Evolutionary conservation across 495 filamentous ascomycete species (phyloP).

Genomic region (Mytilinidion resinicola): DNA sequence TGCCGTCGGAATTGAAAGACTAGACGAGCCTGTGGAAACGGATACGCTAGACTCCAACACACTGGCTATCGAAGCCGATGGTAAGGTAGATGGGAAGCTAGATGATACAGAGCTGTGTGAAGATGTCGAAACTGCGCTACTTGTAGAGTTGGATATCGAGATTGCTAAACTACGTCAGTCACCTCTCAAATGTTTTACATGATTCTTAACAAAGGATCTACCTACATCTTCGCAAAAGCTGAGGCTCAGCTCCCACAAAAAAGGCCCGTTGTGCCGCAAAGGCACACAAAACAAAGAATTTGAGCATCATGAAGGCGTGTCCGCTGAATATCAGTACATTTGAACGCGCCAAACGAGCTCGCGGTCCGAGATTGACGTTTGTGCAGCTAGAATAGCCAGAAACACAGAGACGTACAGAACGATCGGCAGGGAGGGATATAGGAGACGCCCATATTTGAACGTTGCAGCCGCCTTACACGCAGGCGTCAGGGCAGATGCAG

Average conservation of each 20-base stretch:
- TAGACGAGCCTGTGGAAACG: neutral
- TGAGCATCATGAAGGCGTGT: neutral
- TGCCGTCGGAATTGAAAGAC: neutral
- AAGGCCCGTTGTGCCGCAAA: neutral
- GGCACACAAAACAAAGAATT: neutral
- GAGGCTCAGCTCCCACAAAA: neutral
- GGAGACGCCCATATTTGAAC: neutral
- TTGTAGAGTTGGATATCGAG: too few species aligned
- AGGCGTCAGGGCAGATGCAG: neutral
- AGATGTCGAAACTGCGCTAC: too few species aligned
- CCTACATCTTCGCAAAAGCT: neutral
- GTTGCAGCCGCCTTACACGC: neutral
- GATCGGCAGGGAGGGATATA: neutral
- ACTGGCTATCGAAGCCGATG: neutral
- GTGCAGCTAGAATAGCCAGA: too few species aligned
- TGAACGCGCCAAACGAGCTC: neutral
- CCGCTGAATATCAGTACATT: neutral
- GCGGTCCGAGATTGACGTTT: neutral
- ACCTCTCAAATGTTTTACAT: too few species aligned
- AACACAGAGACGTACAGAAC: neutral
- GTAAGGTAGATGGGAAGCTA: neutral
- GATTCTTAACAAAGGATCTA: too few species aligned
- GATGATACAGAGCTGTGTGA: neutral
- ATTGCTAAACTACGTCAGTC: too few species aligned
- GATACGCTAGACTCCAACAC: neutral